phyloP scores from a whole-genome alignment of 257 asterid genomes.

The Capsicum rhomboideum region DNA sequence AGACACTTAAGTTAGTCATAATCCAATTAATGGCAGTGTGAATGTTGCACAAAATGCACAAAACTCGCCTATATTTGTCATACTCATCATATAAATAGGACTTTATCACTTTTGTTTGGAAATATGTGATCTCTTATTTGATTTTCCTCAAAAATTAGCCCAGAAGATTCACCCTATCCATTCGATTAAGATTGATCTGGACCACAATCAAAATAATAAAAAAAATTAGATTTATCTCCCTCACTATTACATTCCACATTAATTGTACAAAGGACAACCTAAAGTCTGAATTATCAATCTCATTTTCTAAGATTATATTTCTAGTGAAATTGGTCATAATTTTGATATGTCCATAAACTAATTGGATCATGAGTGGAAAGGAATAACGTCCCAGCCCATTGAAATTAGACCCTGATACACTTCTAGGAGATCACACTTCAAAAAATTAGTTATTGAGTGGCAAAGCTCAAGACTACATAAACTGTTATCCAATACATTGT shows the following conservation, averaged over 20 bases:
- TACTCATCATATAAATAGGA: not conserved
- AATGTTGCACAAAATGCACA: not conserved
- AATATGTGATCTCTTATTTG: conserved; percentile 13
- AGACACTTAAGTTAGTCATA: conserved; percentile 9
- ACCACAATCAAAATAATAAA: conserved; percentile 5
- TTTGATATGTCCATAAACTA: no score
- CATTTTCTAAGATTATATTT: no score
- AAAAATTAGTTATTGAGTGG: no score
- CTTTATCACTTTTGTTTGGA: not conserved
- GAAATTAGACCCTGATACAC: no score
- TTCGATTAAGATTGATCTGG: conserved; percentile 7
- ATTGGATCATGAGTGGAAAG: no score
- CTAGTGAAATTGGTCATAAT: no score
- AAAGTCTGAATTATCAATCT: not conserved
- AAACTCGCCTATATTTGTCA: not conserved
- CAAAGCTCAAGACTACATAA: no score
- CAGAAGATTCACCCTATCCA: not conserved
- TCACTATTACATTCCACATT: not conserved
- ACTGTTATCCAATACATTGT: no score
- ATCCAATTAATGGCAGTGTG: not conserved
- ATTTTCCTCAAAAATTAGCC: not conserved
- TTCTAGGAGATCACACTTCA: no score
- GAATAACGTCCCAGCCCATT: no score
- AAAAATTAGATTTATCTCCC: no score
- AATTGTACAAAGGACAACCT: not conserved